Percentiles rank a stretch among this genome's conserved stretches.
These are phyloP conservation scores for Adansonia gregorii DNA, from an alignment of 441 rosid species.

Conservation along the genomic window DNA sequence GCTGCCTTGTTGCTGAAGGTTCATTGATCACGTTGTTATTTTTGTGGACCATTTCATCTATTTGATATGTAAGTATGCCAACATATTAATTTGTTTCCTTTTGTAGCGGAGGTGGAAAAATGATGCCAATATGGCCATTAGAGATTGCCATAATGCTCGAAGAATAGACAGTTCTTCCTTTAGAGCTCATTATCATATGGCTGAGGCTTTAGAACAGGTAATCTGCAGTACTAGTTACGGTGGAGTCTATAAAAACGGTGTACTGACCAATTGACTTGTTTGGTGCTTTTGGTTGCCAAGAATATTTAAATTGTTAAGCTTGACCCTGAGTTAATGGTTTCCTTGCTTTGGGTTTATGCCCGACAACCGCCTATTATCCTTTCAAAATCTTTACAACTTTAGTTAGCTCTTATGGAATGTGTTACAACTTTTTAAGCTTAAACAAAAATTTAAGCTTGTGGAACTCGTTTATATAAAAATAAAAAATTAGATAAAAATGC, in stretches of 20 bases:
- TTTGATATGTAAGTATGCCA: conserved; percentile 12
- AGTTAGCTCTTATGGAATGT: neutral
- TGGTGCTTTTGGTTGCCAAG: neutral
- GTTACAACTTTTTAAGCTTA: neutral
- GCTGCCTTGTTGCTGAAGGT: conserved; percentile 97
- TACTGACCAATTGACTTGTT: neutral
- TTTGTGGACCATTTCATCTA: conserved; percentile 17
- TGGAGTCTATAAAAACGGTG: neutral
- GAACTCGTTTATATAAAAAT: neutral
- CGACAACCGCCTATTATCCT: neutral
- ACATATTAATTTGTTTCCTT: conserved; percentile 12
- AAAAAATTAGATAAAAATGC: neutral
- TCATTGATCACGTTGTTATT: conserved; percentile 31
- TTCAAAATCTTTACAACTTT: neutral
- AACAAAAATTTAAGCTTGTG: neutral
- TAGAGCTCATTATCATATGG: conserved; percentile 69
- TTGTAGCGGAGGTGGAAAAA: conserved; percentile 95
- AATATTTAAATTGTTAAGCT: neutral
- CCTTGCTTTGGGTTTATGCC: neutral
- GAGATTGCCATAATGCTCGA: conserved; percentile 86
- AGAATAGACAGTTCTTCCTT: conserved; percentile 71
- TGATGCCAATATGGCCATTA: conserved; percentile 88
- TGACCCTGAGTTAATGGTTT: neutral
- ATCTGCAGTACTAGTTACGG: neutral
- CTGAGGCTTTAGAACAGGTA: conserved; percentile 97